These are phyloP conservation scores for Peziza echinospora DNA, from an alignment of 495 filamentous ascomycete species.

Conservation along the genomic window DNA sequence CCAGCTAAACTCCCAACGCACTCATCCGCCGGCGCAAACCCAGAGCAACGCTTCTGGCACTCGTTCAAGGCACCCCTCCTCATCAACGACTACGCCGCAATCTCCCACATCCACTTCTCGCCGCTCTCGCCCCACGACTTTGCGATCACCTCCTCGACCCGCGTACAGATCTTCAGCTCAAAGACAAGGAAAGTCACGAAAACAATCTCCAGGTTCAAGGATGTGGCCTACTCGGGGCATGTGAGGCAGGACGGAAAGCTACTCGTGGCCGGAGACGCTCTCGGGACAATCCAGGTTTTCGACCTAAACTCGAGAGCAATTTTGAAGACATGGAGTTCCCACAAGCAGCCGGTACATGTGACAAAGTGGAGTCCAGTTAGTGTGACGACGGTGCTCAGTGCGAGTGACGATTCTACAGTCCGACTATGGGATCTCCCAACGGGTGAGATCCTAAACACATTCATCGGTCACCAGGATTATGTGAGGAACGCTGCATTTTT, in stretches of 20 bases:
- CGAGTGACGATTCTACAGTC: constrained; percentile 77
- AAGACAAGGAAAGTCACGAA: constrained; percentile 73
- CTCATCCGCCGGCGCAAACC: constrained; percentile 42
- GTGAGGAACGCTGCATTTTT: constrained; percentile 72
- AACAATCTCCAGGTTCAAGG: constrained; percentile 79
- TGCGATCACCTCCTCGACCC: constrained; percentile 73
- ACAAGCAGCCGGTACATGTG: constrained; percentile 86
- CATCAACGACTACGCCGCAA: constrained; percentile 63
- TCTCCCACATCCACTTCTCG: constrained; percentile 76
- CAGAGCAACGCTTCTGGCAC: constrained; percentile 89
- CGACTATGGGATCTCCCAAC: constrained; percentile 82
- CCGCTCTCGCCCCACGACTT: constrained; percentile 49
- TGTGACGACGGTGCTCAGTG: constrained; percentile 62
- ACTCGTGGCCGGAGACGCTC: constrained; percentile 73
- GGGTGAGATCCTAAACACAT: constrained; percentile 48
- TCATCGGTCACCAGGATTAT: constrained; percentile 82
- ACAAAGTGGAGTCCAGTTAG: constrained; percentile 73
- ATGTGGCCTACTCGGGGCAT: constrained; percentile 65
- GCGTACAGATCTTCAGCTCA: constrained; percentile 79
- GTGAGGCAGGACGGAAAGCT: constrained; percentile 76
- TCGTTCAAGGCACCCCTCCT: constrained; percentile 74
- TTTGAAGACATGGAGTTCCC: constrained; percentile 84
- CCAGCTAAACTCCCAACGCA: constrained; percentile 63
- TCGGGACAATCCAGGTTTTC: constrained; percentile 80
- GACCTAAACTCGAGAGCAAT: constrained; percentile 76